Percentiles rank a stretch among this genome's conserved stretches.
Evolutionary conservation across 176 grass and related monocot genomes (phyloP).

Genomic region (Cymbopogon citratus): DNA sequence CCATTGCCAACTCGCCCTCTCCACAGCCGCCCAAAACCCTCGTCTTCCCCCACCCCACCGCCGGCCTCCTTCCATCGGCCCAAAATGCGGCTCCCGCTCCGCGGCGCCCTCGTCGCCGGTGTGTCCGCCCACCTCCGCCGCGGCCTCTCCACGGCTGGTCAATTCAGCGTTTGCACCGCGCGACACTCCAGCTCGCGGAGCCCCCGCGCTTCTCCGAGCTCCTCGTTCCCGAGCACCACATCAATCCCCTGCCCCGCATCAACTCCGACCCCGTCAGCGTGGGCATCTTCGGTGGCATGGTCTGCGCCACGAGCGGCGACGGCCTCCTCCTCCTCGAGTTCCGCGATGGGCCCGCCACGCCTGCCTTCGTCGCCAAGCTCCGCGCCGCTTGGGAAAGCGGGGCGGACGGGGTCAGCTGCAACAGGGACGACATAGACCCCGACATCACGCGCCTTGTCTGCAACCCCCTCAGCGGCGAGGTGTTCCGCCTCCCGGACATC

Average conservation of each 20-base stretch:
- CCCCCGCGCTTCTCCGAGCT: not conserved
- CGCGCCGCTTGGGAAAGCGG: too few relatives aligned
- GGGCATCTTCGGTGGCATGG: not conserved
- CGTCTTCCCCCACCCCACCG: not conserved
- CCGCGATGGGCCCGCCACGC: not conserved
- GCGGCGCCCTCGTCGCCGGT: not conserved
- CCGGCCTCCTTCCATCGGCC: not conserved
- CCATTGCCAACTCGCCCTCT: not conserved
- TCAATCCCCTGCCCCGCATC: not conserved
- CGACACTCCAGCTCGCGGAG: not conserved
- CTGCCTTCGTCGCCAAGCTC: too few relatives aligned
- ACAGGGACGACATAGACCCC: not conserved
- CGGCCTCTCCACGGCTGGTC: not conserved
- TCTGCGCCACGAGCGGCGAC: not conserved
- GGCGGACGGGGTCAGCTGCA: too few relatives aligned
- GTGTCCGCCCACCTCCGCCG: not conserved
- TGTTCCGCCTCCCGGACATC: slow-evolving; percentile 1
- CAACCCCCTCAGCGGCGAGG: slow-evolving; percentile 7
- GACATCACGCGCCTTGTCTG: not conserved
- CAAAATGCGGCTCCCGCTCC: not conserved
- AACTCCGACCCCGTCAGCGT: too few relatives aligned
- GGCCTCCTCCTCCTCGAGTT: not conserved
- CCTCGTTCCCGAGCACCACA: not conserved
- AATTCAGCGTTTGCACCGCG: not conserved
- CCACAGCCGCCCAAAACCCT: not conserved